Evolutionary conservation across 257 asterid genomes (phyloP), one percentile per base, ranked within the genome.

Genomic region (Solanum tacnaense): DNA sequence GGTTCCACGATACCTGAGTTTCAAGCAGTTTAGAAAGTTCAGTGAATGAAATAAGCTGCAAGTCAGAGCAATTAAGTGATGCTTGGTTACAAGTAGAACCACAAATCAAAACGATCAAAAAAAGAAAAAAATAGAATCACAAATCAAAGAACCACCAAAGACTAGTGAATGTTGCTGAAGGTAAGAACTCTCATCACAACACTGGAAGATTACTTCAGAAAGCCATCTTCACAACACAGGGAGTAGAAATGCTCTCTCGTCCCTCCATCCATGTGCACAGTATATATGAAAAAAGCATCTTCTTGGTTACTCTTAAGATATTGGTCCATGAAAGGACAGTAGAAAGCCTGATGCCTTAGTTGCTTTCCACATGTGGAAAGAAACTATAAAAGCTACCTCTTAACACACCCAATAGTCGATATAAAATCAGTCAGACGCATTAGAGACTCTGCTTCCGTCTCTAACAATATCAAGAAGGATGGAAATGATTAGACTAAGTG

Each of bases 1-100:
- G 88, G 32, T 86, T 89, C 88, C 84, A 75, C 21, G 56, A 76
- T 62, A 34, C 89, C 96, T 94, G 90, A 34, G 85, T 84, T 87
- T 62, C 16, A 72, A 88, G 76, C 60, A n/a, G 36, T 13, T 78
- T 4, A 41, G 84, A 41, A 41, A 79, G 15, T 27, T 78, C 13
- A 79, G 25, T 25, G 65, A 41, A 41, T 41, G 36, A 41, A 79
- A 78, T 25, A 41, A 44, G 35, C 35, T 3, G 60, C 60, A 13
- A n/a, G 2, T 12, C 23, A 13, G 21, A 23, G 56, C 21, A 75
- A 75, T 75, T 38, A 75, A 35, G 49, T 74, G 83, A 36, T 76
- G 35, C 23, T 38, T 39, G 23, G 13, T 39, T 36, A 76, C 84
- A 75, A 75, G 83, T 75, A 20, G 83, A 74, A 74, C 49, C 82